Evolutionary conservation across 345 rosid genomes (phyloP).

Genomic region (Populus tremula): DNA sequence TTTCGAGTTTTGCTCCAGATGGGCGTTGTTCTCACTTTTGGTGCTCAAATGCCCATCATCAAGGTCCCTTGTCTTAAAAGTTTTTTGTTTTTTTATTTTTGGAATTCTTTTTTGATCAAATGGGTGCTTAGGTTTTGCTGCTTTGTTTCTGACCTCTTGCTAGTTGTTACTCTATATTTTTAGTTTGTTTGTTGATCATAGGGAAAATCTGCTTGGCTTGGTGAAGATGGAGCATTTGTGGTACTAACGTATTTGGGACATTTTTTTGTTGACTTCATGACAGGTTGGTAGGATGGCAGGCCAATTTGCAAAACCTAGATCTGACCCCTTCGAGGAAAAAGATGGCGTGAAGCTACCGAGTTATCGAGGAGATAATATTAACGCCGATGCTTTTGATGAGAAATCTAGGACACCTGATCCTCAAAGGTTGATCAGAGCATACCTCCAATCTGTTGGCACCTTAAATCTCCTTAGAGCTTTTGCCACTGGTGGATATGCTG

Average conservation of each 20-base stretch:
- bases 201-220: not conserved
- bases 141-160: not conserved
- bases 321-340: constrained; percentile 50
- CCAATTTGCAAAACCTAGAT: constrained; percentile 70
- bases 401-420: constrained; percentile 65
- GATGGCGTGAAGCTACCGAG: constrained; percentile 62
- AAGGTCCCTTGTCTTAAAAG: constrained; percentile 19
- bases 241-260: not conserved
- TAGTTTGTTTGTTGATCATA: not conserved
- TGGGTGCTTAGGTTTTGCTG: not conserved
- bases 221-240: not conserved
- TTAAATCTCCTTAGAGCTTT: constrained; percentile 66
- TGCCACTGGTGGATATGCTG: constrained; percentile 73
- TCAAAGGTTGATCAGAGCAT: constrained; percentile 59
- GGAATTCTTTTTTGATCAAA: not conserved
- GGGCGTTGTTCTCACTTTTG: constrained; percentile 68
- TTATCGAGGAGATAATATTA: constrained; percentile 63
- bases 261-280: not conserved
- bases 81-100: constrained; percentile 5
- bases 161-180: not conserved
- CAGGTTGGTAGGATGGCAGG: constrained; percentile 69
- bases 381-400: constrained; percentile 65
- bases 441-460: constrained; percentile 57
- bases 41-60: constrained; percentile 59
- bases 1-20: constrained; percentile 64